Evolutionary conservation across 805 yeast species (phyloP), one percentile per base, ranked within the genome.

Genomic region (Lachancea sp.): DNA sequence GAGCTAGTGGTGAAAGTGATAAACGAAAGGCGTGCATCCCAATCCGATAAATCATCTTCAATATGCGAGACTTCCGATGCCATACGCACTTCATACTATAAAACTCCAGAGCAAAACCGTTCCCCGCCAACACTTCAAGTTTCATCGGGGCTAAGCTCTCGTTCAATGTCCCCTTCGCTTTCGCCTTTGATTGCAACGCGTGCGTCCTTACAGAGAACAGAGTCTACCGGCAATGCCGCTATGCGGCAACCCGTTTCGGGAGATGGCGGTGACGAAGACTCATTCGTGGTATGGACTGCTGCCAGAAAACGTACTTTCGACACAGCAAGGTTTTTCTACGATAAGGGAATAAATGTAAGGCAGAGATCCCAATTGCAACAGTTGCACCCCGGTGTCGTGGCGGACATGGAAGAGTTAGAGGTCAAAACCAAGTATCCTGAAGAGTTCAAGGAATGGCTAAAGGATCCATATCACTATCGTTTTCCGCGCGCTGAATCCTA

Each of bases 281-380:
- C 83, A 4, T 72, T 90, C 55, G 80, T 82, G 3, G 90, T 93
- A n/a, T 91, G 98, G 96, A 89, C 97, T 1, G 95, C 98, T 1
- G 87, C 91, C 3, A 77, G 96, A 50, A 73, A 78, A 52, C 77
- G 96, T 58, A 88, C 97, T 0, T 73, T 81, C 16, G 87, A 90
- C 53, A 80, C 95, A 5, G 88, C 91, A 0, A 72, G 74, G 44
- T 78, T 74, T 46, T 87, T 91, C 62, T 69, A 76, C 32, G 74
- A 78, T 11, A 65, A 68, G 22, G 85, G 86, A 9, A 75, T 86
- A 46, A 72, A 75, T 1, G 82, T 85, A 5, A 71, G 81, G 44
- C 89, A 85, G 60, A 73, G 96, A 48, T 79, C 89, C 26, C 95
- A 89, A 61, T 70, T 93, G 58, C 82, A 88, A 36, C 96, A 88